These are phyloP conservation scores for Yamadazyma triangularis DNA, from an alignment of 1,139 yeast genomes.

Conservation along the genomic window DNA sequence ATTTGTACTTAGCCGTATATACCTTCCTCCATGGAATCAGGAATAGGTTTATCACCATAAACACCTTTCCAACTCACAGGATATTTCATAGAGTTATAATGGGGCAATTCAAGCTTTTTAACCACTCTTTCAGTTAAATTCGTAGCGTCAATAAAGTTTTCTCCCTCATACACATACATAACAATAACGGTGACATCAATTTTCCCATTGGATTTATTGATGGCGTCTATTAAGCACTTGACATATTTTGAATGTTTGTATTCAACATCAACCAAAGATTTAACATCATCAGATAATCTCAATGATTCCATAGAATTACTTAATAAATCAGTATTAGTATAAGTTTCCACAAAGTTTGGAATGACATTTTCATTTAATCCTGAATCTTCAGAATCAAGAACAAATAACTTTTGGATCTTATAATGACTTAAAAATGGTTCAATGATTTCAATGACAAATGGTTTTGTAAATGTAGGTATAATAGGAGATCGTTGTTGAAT, in stretches of 20 bases:
- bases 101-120: slow-evolving; percentile 26
- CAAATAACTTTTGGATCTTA: slow-evolving; percentile 43
- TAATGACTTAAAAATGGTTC: slow-evolving; percentile 41
- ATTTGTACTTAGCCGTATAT: slow-evolving; percentile 52
- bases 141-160: slow-evolving; percentile 72
- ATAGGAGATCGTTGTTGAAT: slow-evolving; percentile 85
- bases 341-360: slow-evolving; percentile 25
- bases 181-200: slow-evolving; percentile 19
- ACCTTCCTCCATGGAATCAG: slow-evolving; percentile 73
- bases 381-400: slow-evolving; percentile 72
- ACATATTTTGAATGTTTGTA: slow-evolving; percentile 16
- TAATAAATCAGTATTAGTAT: slow-evolving; percentile 30
- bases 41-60: slow-evolving; percentile 69
- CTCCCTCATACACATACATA: slow-evolving; percentile 82
- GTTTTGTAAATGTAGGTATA: slow-evolving; percentile 54
- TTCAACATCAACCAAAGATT: slow-evolving; percentile 4
- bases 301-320: slow-evolving; percentile 28
- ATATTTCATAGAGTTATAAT: slow-evolving; percentile 17
- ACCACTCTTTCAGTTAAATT: slow-evolving; percentile 34
- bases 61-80: slow-evolving; percentile 86
- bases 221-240: slow-evolving; percentile 8
- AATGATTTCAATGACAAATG: slow-evolving; percentile 47
- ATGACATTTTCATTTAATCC: slow-evolving; percentile 35
- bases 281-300: slow-evolving; percentile 13
- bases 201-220: neutral